Evolutionary conservation across 2,329 filamentous ascomycete species (phyloP), one percentile per base, ranked within the genome.

Genomic region (Neocucurbitaria cava): DNA sequence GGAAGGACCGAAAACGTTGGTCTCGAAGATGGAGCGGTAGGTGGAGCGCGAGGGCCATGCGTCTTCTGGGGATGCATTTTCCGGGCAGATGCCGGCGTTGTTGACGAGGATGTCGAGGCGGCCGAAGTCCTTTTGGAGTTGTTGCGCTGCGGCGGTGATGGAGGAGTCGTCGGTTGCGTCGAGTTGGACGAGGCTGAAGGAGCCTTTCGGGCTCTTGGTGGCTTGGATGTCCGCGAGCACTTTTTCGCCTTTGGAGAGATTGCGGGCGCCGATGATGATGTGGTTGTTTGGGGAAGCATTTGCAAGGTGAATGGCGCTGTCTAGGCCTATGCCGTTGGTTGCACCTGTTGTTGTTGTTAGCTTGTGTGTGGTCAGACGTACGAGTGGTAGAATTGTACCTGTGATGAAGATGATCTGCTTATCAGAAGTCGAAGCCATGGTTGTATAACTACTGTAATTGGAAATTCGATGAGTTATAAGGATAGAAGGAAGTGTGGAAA

Each of bases 41-140:
- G 33, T 36, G 0, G 58, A 56, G 13, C 70, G 70, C 10, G 53
- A 41, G 3, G 54, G 46, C 56, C 57, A 64, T 28, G 46, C 31
- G 1, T 24, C 49, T 3, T 53, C 44, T n/a, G n/a, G n/a, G 15
- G 36, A 45, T 6, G n/a, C n/a, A n/a, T 38, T 33, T 30, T 66
- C 54, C 5, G 35, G 38, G 20, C 78, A 75, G 4, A 84, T 76
- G 17, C 91, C 92, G 26, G 92, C 92, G 74, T 96, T 96, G 82
- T 96, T 96, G 79, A 96, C 78, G 35, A 96, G 79, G 52, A 96
- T 90, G 77, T 96, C 90, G 66, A 96, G 83, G n/a, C 55, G 62
- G 33, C 61, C 64, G 26, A 63, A 72, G 4, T 69, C 64, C 9
- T 65, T 35, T 52, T 59, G 65, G 17, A 76, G 57, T 24, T 66